phyloP scores from a whole-genome alignment of 148 eudicot genomes.

The Rhododendron griersonianum region DNA sequence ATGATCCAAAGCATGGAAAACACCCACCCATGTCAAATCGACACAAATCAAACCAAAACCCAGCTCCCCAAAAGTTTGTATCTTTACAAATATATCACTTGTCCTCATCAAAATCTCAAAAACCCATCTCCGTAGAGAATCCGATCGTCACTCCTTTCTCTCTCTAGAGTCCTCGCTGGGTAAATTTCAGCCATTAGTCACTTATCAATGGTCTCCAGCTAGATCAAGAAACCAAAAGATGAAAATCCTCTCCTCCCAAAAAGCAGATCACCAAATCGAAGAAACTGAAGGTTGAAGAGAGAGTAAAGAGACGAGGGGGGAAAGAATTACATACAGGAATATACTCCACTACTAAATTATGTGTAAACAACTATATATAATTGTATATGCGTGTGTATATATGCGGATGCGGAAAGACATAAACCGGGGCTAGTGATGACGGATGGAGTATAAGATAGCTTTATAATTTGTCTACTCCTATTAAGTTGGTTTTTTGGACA shows the following conservation, averaged over 20 bases:
- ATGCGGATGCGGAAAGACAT: background rate
- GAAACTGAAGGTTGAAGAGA: conserved; percentile 58
- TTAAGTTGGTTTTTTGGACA: too few species aligned
- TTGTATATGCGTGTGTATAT: background rate
- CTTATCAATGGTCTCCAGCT: conserved; percentile 22
- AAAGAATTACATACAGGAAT: background rate
- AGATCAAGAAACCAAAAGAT: conserved; percentile 30
- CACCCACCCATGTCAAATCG: conserved; percentile 84
- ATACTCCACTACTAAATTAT: background rate
- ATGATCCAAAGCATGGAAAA: conserved; percentile 83
- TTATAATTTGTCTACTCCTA: background rate
- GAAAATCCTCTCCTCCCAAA: conserved; percentile 24
- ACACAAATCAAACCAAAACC: conserved; percentile 22
- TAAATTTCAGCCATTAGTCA: conserved; percentile 37
- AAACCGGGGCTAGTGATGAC: background rate
- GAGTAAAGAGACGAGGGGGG: conserved; percentile 23
- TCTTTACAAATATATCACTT: conserved; percentile 13
- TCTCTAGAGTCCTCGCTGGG: background rate
- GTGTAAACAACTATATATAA: background rate
- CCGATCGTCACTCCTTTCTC: conserved; percentile 14
- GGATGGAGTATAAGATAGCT: background rate
- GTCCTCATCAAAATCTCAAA: conserved; percentile 6
- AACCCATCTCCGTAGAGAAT: conserved; percentile 19
- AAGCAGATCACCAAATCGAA: conserved; percentile 84
- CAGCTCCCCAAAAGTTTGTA: conserved; percentile 15